A percentile compares a stretch with the other conserved stretches of the same genome.
phyloP scores from a whole-genome alignment of 176 grass and related monocot species.

The Themeda triandra region DNA sequence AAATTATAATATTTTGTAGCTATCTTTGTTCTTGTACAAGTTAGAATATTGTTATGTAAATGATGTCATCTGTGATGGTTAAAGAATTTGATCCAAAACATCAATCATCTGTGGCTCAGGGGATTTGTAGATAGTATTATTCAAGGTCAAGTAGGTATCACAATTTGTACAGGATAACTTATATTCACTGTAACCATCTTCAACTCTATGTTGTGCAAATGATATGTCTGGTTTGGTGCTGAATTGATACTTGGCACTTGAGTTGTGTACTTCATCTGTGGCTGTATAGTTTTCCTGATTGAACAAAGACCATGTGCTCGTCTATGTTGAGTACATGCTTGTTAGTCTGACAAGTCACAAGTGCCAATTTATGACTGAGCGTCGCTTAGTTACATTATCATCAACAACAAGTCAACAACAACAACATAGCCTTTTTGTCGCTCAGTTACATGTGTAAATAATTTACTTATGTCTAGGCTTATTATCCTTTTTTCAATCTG shows the following conservation, averaged over 20 bases:
- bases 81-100: not conserved
- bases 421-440: too few species aligned
- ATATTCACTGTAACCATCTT: conserved; percentile 14
- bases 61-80: too few species aligned
- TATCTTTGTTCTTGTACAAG: too few species aligned
- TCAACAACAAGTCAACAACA: too few species aligned
- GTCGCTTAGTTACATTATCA: too few species aligned
- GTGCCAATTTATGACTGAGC: not conserved
- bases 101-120: not conserved
- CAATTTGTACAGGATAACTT: not conserved
- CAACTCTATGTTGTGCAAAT: not conserved
- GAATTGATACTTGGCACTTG: not conserved
- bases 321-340: conserved; percentile 5
- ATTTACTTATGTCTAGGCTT: not conserved
- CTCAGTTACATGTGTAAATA: not conserved
- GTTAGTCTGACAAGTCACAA: not conserved
- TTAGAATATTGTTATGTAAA: too few species aligned
- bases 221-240: not conserved
- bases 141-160: not conserved
- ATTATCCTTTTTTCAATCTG: conserved; percentile 33
- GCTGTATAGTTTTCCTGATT: not conserved
- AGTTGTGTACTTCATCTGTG: not conserved
- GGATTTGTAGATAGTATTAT: not conserved
- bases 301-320: not conserved
- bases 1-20: too few species aligned